phyloP scores from a whole-genome alignment of 208 protist species.

The Trypanosoma cruzi region DNA sequence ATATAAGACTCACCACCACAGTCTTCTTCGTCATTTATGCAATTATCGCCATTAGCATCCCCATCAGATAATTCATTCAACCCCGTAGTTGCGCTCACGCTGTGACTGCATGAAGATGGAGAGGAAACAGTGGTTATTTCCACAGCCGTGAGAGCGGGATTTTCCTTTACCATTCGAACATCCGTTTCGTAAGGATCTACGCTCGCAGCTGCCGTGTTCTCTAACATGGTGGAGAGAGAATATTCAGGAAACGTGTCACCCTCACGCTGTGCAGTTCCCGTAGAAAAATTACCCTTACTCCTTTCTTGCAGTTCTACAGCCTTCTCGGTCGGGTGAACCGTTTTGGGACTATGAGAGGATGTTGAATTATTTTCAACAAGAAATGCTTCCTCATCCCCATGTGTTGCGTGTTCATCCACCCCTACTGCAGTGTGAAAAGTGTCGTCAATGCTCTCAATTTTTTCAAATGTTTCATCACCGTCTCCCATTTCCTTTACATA shows the following conservation, averaged over 20 bases:
- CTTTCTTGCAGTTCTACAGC: neutral
- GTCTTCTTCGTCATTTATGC: neutral
- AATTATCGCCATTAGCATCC: neutral
- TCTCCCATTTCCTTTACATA: neutral
- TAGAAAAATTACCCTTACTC: neutral
- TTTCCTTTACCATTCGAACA: neutral
- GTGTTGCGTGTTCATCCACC: neutral
- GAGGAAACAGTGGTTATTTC: neutral
- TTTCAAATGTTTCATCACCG: neutral
- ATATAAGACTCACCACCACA: neutral
- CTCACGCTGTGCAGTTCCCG: neutral
- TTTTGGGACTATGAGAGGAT: neutral
- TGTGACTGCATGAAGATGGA: neutral
- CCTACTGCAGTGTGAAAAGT: neutral
- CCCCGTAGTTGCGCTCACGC: slow-evolving; percentile 9
- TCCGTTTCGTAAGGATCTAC: neutral
- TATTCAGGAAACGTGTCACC: slow-evolving; percentile 15
- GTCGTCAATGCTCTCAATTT: neutral
- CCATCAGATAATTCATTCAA: neutral
- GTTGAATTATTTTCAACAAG: neutral
- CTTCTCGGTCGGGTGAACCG: neutral
- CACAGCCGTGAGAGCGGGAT: neutral
- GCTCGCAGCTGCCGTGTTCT: slow-evolving; percentile 15
- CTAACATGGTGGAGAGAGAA: slow-evolving; percentile 27
- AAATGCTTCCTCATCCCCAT: neutral